Base-by-base conservation (phyloP, 768 basidiomycete species). In the Boletus subparvulus region DNA sequence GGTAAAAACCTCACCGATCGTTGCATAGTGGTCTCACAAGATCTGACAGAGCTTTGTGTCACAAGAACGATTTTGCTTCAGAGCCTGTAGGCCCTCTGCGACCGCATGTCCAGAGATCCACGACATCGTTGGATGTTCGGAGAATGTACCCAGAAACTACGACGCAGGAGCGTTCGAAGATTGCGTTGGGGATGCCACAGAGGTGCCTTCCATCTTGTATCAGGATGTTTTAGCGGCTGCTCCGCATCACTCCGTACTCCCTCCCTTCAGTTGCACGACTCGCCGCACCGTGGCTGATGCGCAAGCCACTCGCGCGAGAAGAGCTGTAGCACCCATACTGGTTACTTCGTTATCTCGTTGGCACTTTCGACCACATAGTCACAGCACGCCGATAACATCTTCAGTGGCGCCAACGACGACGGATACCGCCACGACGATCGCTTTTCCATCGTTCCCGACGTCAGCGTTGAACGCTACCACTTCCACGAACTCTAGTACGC, bases 21-120 rank as follows among this genome's bases (percentile, higher is more conserved):
- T 56, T 35, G 40, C 37, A 26, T 40, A 50, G 40, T 45, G n/a
- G 47, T 61, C 58, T 61, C 19, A 64, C 58, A 26, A 28, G 37
- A 47, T 55, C 46, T 47, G 36, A 58, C 60, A 86, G 84, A 84
- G 86, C 70, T 88, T 86, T 64, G 76, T 90, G 53, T 78, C 81
- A 6, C 75, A 74, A 59, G 66, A 75, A 45, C 70, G 81, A 60
- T 92, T 89, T 73, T 92, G 88, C 74, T 81, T 90, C 75, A 83
- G 88, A 44, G 86, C 81, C 16, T 90, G 87, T 70, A 83, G 82
- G 53, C 79, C 81, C 26, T 70, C 70, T 36, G 75, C 74, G 1
- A 72, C 69, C 24, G 82, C 85, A 62, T 90, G 87, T 67, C 76
- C 88, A 61, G 85, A 85, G 61, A 83, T 87, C 59, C 76, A 78